Evolutionary conservation across 768 basidiomycete species (phyloP).

Genomic region (Macrolepiota dolichaula): DNA sequence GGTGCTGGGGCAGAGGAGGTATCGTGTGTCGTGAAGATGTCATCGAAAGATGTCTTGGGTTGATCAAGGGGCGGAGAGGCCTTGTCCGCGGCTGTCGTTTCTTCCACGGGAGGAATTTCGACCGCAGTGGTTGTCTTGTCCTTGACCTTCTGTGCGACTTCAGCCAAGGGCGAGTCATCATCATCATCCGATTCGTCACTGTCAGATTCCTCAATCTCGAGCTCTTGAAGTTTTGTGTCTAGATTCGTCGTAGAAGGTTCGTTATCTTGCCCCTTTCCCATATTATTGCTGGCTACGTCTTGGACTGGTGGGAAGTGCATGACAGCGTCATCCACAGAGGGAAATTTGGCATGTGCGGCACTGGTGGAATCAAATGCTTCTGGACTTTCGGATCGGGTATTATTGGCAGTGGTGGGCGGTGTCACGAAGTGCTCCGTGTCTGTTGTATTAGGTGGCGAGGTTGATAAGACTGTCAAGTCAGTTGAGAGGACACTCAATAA

Average conservation of each 20-base stretch:
- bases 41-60: conserved; percentile 43
- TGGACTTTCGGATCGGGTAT: conserved; percentile 14
- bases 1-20: conserved; percentile 17
- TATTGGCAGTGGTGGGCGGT: conserved; percentile 43
- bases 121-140: conserved; percentile 6
- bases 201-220: conserved; percentile 52
- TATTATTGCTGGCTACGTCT: conserved; percentile 17
- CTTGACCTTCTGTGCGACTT: conserved; percentile 18
- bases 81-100: conserved; percentile 9
- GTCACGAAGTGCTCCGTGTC: conserved; percentile 59
- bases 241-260: conserved; percentile 11
- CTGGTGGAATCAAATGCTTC: conserved; percentile 14
- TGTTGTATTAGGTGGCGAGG: conserved; percentile 28
- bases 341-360: conserved; percentile 18
- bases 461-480: not conserved
- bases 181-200: conserved; percentile 36
- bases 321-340: conserved; percentile 32
- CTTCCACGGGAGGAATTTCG: conserved; percentile 16
- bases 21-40: conserved; percentile 42
- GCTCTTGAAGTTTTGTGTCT: conserved; percentile 43
- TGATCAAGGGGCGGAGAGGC: not conserved
- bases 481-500: not conserved
- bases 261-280: conserved; percentile 3
- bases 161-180: conserved; percentile 35
- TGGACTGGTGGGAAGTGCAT: conserved; percentile 39